Base-by-base conservation (phyloP, 1,284 basidiomycete species). In the Peniophora sp. region DNA sequence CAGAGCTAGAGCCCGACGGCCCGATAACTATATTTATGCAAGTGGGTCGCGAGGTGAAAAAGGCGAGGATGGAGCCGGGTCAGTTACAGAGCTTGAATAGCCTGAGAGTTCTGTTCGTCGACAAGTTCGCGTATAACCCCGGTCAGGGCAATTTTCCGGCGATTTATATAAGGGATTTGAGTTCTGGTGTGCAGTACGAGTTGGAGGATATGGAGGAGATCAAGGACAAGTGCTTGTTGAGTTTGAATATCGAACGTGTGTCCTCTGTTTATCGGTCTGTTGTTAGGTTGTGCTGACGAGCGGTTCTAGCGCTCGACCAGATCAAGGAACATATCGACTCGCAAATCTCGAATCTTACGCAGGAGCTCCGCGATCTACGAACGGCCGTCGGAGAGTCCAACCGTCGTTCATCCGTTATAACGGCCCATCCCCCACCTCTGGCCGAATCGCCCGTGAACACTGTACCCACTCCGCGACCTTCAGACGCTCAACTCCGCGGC, bases 321-420 rank as follows among this genome's bases (percentile, higher is more conserved):
- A 96, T 99, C 65, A 97, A 97, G 66, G 93, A 97, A 63, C 96
- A 99, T 63, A 94, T 99, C 56, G 96, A 98, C 63, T 64, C 83
- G 2, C 92, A 95, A 57, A 91, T 99, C 52, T 84, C 86, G 0
- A 73, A 73, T 1, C 73, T 99, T n/a, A 83, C 91, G 14, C 84
- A 90, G 58, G 96, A 98, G 58, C 79, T 99, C 64, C 93, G 94
- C 58, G 96, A 98, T 51, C 77, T 99, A 54, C 89, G 86, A 60
- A 72, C 76, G 3, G 75, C 79, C 14, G 79, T 95, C 49, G 65
- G 69, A 52, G 75, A 55, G 60, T 32, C 27, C 27, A 77, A 60
- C 61, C 73, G 73, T 59, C 78, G 74, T 55, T 74, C 73, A 14
- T 73, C 73, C 8, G 5, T 67, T 20, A 22, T 48, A 14, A 9